Evolutionary conservation across 164 flowering plant species (phyloP), one percentile per base, ranked within the genome.

Genomic region (Liriodendron chinense): DNA sequence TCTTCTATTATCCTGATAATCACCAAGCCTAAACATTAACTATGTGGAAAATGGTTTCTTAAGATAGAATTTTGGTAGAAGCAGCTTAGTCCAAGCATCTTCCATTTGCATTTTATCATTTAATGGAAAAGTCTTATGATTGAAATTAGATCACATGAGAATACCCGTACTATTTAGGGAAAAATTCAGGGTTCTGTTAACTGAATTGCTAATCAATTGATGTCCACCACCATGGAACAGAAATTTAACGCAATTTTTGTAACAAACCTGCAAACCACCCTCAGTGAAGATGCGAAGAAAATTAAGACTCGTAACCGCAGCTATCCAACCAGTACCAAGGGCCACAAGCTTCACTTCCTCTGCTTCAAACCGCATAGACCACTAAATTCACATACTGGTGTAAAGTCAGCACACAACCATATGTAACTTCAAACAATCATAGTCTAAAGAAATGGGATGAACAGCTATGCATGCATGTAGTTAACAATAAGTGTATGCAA

Each of bases 321-420:
- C 98, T 50, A 96, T 89, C 99, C 99, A 94, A 70, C 85, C 83
- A 76, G 82, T 73, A 74, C 99, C 98, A 72, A 93, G 88, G 71
- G 98, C 99, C 68, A 96, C 93, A 78, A 75, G 97, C 84, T 89
- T 93, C 76, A 94, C 99, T 84, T 94, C 99, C 84, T 96, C 99
- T 43, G 84, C 93, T 81, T 94, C 99, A 85, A 94, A 91, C 75
- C 98, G 85, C 99, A 94, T 92, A 20, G 94, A 92, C 99, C 99
- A 96, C 99, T 96, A 75, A 34, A 59, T 74, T 86, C 71, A 69
- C 59, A 82, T 13, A 77, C 62, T 68, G 23, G 79, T 66, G 57
- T 21, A 63, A 72, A 71, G 76, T 83, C 65, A 84, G 82, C 26
- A 62, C 65, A 71, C 10, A 26, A 23, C n/a, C 2, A 69, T 18